phyloP scores from a whole-genome alignment of 805 yeast genomes.

The Candida sakaeoensis region DNA sequence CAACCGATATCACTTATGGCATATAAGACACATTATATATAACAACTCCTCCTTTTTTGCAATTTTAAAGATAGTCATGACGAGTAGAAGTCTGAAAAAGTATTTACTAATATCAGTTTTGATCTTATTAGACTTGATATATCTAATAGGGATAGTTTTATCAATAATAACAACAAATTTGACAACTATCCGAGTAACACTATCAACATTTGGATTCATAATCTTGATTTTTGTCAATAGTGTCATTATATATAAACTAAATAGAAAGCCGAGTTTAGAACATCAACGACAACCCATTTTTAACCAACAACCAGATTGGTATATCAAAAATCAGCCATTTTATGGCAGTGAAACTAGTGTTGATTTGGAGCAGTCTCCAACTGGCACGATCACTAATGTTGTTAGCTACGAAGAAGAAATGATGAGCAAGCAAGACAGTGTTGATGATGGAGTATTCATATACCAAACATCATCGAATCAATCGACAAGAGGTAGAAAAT shows the following conservation, averaged over 20 bases:
- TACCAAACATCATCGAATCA: background rate
- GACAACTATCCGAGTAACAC: background rate
- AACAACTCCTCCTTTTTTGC: background rate
- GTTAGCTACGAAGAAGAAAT: background rate
- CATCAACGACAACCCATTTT: conserved; percentile 2
- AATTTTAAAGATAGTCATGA: no score
- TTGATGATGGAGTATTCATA: background rate
- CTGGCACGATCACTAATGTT: background rate
- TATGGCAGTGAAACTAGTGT: background rate
- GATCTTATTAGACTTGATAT: background rate
- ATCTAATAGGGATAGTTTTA: background rate
- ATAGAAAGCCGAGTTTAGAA: background rate
- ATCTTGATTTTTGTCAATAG: background rate
- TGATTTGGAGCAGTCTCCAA: background rate
- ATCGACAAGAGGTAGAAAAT: conserved; percentile 9
- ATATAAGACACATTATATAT: background rate
- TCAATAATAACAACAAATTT: background rate
- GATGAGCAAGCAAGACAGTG: background rate
- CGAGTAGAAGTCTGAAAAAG: background rate
- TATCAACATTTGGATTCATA: background rate
- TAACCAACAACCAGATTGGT: conserved; percentile 34
- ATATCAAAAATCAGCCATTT: conserved; percentile 20
- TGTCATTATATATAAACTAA: background rate
- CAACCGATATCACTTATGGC: background rate
- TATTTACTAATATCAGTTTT: background rate